Base-by-base conservation (phyloP, 192 early-diverging fungal species). In the Pilobolus umbonatus region DNA sequence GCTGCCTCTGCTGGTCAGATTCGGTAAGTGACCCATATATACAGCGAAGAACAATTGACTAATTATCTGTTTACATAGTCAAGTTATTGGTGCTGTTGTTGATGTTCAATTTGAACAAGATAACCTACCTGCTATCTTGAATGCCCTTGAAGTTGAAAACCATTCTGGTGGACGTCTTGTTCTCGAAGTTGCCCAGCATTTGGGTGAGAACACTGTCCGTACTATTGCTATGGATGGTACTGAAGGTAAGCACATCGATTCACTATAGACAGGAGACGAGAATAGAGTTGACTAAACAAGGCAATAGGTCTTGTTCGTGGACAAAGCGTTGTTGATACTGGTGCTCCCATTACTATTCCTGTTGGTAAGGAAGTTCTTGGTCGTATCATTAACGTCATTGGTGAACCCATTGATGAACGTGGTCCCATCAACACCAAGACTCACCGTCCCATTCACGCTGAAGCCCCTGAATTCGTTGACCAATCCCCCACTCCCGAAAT, bases 181-280 rank as follows among this genome's bases (percentile, higher is more conserved):
- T 52, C 86, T 98, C 21, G 95, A 98, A 78, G 95, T 98, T 43
- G 78, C 93, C 42, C 93, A 95, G 82, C 95, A 98, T 76, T 90
- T 88, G 85, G 95, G 94, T 82, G 94, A 98, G 78, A 95, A 95
- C 89, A 94, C 92, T 58, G 95, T 98, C 72, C 92, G 95, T 68
- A 94, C 91, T 69, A 98, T 98, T 93, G 95, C 95, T 73, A 98
- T 98, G 95, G 95, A 98, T 86, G 95, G 93, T 78, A 98, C 95
- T 62, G 93, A 97, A 50, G 62, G 60, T 61, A 53, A 28, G 50
- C 24, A 19, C 12, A 35, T 32, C 42, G 10, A 29, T 21, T 29
- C 17, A 11, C 24, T 8, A 21, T 24, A 15, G 2, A 21, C n/a
- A 17, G n/a, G n/a, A n/a, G n/a, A n/a, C n/a, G n/a, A n/a, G n/a